phyloP scores from a whole-genome alignment of 2,329 filamentous ascomycete genomes.

The Paraconiothyrium sp. region DNA sequence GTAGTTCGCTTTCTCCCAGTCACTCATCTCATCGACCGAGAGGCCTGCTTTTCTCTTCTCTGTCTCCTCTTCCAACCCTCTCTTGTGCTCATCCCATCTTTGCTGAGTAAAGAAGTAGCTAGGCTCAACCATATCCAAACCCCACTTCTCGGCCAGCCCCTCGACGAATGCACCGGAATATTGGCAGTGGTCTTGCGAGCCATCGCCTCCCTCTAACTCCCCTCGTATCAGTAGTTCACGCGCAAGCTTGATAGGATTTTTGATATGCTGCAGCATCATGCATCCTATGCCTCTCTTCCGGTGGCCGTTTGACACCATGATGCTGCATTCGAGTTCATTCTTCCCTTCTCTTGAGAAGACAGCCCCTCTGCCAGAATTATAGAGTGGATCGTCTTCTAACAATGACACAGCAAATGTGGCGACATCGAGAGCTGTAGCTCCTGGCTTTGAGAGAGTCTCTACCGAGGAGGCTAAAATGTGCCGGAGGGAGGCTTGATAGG shows the following conservation, averaged over 20 bases:
- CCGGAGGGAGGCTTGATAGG: slow-evolving; percentile 45
- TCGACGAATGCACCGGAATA: slow-evolving; percentile 75
- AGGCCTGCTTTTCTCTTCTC: slow-evolving; percentile 51
- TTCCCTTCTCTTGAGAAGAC: slow-evolving; percentile 85
- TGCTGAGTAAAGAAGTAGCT: slow-evolving; percentile 81
- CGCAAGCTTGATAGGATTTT: slow-evolving; percentile 81
- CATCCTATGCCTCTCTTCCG: slow-evolving; percentile 82
- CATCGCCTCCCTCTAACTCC: slow-evolving; percentile 66
- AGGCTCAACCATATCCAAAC: slow-evolving; percentile 73
- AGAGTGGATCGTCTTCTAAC: slow-evolving; percentile 12
- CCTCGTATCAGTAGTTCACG: slow-evolving; percentile 74
- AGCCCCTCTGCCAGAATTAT: slow-evolving; percentile 80
- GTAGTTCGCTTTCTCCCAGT: slow-evolving; percentile 71
- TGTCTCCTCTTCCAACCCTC: slow-evolving; percentile 61
- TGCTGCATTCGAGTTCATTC: slow-evolving; percentile 85
- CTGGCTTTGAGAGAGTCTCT: slow-evolving; percentile 1
- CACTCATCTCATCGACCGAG: slow-evolving; percentile 42
- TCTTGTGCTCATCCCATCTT: slow-evolving; percentile 80
- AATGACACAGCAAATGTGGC: slow-evolving; percentile 75
- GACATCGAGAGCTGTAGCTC: slow-evolving; percentile 44
- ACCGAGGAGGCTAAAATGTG: slow-evolving; percentile 22
- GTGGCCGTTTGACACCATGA: slow-evolving; percentile 80
- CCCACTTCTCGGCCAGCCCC: slow-evolving; percentile 72
- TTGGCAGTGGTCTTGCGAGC: slow-evolving; percentile 75
- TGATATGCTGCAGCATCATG: slow-evolving; percentile 76